Evolutionary conservation across 2,329 filamentous ascomycete species (phyloP).

Genomic region (Hymenoscyphus linearis): DNA sequence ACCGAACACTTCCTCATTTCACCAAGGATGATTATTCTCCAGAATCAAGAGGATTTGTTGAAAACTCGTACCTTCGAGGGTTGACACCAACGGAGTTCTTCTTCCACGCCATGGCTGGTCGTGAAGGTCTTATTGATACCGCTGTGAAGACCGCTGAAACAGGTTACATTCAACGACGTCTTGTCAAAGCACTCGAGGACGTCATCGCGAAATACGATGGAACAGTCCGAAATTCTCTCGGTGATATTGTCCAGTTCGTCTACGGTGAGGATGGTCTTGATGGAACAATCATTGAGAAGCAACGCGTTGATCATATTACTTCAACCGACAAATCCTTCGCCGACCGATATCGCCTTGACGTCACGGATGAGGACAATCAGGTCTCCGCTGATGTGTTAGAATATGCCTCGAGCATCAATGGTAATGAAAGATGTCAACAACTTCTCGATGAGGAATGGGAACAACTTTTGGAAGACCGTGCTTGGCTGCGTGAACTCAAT

Average conservation of each 20-base stretch:
- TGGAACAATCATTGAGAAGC: slow-evolving; percentile 88
- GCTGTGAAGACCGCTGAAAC: slow-evolving; percentile 99
- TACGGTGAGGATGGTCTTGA: slow-evolving; percentile 98
- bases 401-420: slow-evolving; percentile 78
- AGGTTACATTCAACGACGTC: slow-evolving; percentile 95
- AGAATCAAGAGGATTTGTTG: slow-evolving; percentile 93
- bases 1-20: slow-evolving; percentile 93
- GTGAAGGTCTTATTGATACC: slow-evolving; percentile 98
- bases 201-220: slow-evolving; percentile 97
- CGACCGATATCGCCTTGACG: slow-evolving; percentile 76
- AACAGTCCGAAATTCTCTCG: slow-evolving; percentile 92
- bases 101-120: slow-evolving; percentile 99
- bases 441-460: slow-evolving; percentile 88
- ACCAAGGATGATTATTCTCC: slow-evolving; percentile 99
- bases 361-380: slow-evolving; percentile 61
- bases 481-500: slow-evolving; percentile 66
- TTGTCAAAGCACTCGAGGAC: slow-evolving; percentile 97
- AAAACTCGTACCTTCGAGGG: slow-evolving; percentile 96
- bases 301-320: slow-evolving; percentile 80
- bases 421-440: slow-evolving; percentile 81
- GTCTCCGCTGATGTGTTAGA: slow-evolving; percentile 70
- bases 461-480: slow-evolving; percentile 66
- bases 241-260: slow-evolving; percentile 93
- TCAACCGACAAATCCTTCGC: slow-evolving; percentile 75
- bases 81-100: slow-evolving; percentile 96